Percentiles rank a stretch among this genome's conserved stretches.
Evolutionary conservation across 208 protist genomes (phyloP).

Genomic region (Leishmania tropica): DNA sequence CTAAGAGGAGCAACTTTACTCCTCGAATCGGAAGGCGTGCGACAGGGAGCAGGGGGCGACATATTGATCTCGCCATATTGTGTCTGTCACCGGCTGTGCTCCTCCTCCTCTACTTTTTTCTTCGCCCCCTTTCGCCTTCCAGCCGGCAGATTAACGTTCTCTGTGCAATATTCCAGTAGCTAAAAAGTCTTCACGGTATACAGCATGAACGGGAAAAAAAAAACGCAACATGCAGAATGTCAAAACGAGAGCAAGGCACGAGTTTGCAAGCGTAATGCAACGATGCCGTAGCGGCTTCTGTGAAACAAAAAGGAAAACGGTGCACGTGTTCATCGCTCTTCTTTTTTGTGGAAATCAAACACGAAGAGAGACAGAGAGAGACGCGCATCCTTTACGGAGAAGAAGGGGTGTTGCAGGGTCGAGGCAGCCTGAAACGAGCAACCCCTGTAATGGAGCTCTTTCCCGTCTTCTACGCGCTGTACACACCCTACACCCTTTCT

Average conservation of each 20-base stretch:
- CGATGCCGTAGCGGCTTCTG: neutral
- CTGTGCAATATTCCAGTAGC: neutral
- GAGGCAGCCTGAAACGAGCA: neutral
- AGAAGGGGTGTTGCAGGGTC: neutral
- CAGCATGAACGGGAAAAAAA: neutral
- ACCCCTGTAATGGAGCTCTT: neutral
- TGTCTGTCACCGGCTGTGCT: neutral
- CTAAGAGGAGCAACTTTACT: neutral
- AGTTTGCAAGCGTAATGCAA: neutral
- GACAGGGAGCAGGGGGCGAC: neutral
- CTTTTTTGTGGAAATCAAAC: neutral
- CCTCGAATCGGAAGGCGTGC: neutral
- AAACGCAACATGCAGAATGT: neutral
- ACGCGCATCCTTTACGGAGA: neutral
- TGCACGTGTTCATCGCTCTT: neutral
- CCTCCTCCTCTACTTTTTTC: neutral
- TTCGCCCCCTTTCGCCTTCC: neutral
- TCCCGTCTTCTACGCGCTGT: neutral
- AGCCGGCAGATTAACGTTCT: neutral
- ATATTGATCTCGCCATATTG: neutral
- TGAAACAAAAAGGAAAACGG: neutral
- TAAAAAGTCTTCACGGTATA: neutral
- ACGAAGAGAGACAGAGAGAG: neutral
- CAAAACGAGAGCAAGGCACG: neutral
- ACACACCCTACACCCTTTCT: neutral